These are phyloP conservation scores for Candida piceae DNA, from an alignment of 805 yeast species.

Conservation along the genomic window DNA sequence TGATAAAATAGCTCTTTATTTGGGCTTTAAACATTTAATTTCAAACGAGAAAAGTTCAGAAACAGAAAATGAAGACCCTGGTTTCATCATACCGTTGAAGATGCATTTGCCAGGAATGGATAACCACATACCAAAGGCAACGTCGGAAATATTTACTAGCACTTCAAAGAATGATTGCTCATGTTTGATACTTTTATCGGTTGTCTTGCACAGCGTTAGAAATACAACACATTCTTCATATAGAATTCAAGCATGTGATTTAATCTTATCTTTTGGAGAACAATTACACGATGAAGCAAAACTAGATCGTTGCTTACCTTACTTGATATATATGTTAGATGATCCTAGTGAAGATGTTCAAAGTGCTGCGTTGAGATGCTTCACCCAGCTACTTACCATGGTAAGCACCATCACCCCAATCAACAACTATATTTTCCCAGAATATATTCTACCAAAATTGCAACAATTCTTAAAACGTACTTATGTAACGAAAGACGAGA, in stretches of 20 bases:
- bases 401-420: conserved; percentile 66
- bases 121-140: conserved; percentile 38
- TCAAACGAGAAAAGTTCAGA: conserved; percentile 6
- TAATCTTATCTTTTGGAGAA: conserved; percentile 72
- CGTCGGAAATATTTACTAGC: conserved; percentile 24
- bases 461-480: conserved; percentile 37
- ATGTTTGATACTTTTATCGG: conserved; percentile 51
- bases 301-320: conserved; percentile 81
- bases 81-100: conserved; percentile 32
- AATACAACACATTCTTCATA: conserved; percentile 56
- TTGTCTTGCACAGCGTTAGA: conserved; percentile 55
- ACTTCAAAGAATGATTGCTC: conserved; percentile 36
- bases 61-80: conserved; percentile 6
- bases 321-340: conserved; percentile 64
- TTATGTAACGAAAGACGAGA: conserved; percentile 26
- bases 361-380: conserved; percentile 54
- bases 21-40: conserved; percentile 32
- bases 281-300: conserved; percentile 76
- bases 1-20: conserved; percentile 39
- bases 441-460: conserved; percentile 73
- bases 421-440: conserved; percentile 73
- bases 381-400: conserved; percentile 62
- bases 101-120: conserved; percentile 51
- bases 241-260: conserved; percentile 66
- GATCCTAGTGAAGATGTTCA: conserved; percentile 65